These are phyloP conservation scores for Royoungia palumana DNA, from an alignment of 768 basidiomycete species.

Conservation along the genomic window DNA sequence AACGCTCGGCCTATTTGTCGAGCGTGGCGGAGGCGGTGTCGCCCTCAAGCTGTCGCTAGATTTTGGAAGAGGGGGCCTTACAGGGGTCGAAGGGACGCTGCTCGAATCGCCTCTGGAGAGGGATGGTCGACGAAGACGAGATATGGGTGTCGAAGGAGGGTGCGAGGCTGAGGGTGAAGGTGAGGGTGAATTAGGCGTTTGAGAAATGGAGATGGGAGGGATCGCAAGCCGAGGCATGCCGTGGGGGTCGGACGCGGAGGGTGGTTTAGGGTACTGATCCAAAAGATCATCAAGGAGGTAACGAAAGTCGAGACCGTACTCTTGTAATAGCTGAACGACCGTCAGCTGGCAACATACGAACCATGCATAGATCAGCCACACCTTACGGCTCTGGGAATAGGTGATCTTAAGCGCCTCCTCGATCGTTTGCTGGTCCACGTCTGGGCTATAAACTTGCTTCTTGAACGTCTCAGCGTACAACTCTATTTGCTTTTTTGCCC, in stretches of 20 bases:
- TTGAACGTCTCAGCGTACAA: constrained; percentile 80
- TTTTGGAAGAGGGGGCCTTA: constrained; percentile 27
- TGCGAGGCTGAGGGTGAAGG: constrained; percentile 15
- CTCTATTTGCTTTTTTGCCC: constrained; percentile 87
- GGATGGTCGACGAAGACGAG: constrained; percentile 24
- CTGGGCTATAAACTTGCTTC: constrained; percentile 87
- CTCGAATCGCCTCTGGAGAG: constrained; percentile 30
- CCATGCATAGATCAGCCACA: constrained; percentile 28
- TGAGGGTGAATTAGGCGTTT: constrained; percentile 10
- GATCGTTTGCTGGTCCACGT: constrained; percentile 64
- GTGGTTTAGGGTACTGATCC: constrained; percentile 45
- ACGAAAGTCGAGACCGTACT: constrained; percentile 92
- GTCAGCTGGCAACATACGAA: neutral
- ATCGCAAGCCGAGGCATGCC: constrained; percentile 30
- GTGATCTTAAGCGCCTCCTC: constrained; percentile 79
- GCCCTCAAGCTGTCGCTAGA: constrained; percentile 26
- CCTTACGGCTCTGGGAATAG: constrained; percentile 80
- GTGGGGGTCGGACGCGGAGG: constrained; percentile 12
- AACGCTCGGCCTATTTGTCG: constrained; percentile 64
- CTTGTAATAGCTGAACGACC: constrained; percentile 67
- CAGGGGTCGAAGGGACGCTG: constrained; percentile 11
- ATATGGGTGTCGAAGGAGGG: constrained; percentile 27
- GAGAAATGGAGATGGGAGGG: constrained; percentile 16
- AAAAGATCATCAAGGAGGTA: constrained; percentile 83
- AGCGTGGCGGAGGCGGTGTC: constrained; percentile 63